Conservation (phyloP, 2,329 filamentous ascomycete genomes). For the Apiospora kogelbergensis region DNA sequence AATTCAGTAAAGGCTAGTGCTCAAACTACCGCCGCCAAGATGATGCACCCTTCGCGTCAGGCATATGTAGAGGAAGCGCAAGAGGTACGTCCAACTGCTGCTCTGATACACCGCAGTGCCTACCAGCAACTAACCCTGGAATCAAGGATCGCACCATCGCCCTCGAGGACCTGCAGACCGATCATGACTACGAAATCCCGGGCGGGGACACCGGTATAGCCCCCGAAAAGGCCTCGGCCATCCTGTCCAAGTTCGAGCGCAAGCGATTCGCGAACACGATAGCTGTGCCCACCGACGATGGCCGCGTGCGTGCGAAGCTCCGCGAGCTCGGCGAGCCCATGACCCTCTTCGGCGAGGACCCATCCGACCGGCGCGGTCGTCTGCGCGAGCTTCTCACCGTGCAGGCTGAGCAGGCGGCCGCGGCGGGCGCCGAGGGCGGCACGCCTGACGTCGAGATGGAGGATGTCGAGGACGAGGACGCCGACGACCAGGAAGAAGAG, state of each 20-base stretch:
- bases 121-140: slow-evolving; percentile 30
- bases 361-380: slow-evolving; percentile 81
- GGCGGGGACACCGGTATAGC: slow-evolving; percentile 64
- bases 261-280: slow-evolving; percentile 87
- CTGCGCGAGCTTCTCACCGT: slow-evolving; percentile 78
- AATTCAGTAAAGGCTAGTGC: neutral
- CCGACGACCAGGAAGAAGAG: slow-evolving; percentile 80
- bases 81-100: slow-evolving; percentile 57
- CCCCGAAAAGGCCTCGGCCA: slow-evolving; percentile 79
- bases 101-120: slow-evolving; percentile 10
- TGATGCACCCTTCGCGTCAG: slow-evolving; percentile 85
- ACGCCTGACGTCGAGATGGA: slow-evolving; percentile 62
- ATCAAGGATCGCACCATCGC: slow-evolving; percentile 32
- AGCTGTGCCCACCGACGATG: slow-evolving; percentile 91
- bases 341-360: slow-evolving; percentile 90
- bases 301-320: slow-evolving; percentile 75
- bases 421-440: slow-evolving; percentile 50
- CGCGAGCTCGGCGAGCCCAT: slow-evolving; percentile 90
- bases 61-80: slow-evolving; percentile 89
- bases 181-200: slow-evolving; percentile 83
- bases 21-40: slow-evolving; percentile 33
- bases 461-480: slow-evolving; percentile 61
- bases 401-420: slow-evolving; percentile 61
- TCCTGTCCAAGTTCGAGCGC: slow-evolving; percentile 85
- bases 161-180: slow-evolving; percentile 52